These are phyloP conservation scores for Yamadazyma paraphyllophila DNA, from an alignment of 805 yeast species.

Conservation along the genomic window DNA sequence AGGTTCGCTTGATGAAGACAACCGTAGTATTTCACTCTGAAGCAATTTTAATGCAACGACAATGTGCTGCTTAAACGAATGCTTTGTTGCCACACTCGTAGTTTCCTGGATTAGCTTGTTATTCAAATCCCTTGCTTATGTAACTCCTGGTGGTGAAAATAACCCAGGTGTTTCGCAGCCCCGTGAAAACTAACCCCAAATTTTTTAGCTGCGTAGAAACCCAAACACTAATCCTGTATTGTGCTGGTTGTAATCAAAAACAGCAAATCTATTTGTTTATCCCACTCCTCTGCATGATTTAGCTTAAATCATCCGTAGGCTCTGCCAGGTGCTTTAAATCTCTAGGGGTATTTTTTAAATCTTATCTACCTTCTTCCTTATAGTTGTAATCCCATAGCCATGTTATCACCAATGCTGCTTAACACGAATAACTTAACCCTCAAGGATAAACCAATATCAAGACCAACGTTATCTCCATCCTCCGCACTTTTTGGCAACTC, in stretches of 20 bases:
- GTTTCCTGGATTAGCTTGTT: neutral
- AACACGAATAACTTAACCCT: neutral
- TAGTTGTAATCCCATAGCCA: neutral
- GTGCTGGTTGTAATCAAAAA: neutral
- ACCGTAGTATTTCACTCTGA: neutral
- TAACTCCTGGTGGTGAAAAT: too few species aligned
- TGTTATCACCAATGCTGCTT: neutral
- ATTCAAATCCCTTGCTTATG: neutral
- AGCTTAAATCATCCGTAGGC: neutral
- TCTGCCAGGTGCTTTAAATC: too few species aligned
- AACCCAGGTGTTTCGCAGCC: neutral
- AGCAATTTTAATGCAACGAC: too few species aligned
- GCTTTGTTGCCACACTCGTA: too few species aligned
- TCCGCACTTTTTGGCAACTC: neutral
- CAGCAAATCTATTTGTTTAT: conserved; percentile 2
- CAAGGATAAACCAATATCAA: conserved; percentile 1
- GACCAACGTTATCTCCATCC: neutral
- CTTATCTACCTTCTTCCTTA: neutral
- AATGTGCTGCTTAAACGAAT: too few species aligned
- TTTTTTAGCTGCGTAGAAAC: neutral
- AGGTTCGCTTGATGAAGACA: conserved; percentile 50
- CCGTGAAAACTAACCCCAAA: neutral
- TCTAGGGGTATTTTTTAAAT: neutral
- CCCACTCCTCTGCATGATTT: neutral
- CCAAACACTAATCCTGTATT: conserved; percentile 3